These are phyloP conservation scores for Hanseniaspora clermontiae DNA, from an alignment of 805 yeast genomes.

Conservation along the genomic window DNA sequence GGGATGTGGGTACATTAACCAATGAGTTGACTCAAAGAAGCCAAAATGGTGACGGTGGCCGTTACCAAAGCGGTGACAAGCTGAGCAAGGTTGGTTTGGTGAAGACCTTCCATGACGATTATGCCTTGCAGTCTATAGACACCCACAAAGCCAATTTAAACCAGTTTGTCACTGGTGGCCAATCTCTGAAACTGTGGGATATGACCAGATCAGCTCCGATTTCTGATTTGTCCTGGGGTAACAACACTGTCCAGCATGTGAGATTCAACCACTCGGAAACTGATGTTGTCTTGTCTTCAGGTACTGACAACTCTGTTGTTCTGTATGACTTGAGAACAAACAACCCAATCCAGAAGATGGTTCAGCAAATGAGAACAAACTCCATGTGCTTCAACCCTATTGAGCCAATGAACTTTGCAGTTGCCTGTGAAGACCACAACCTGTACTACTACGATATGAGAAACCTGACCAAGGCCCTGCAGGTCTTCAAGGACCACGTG, in stretches of 20 bases:
- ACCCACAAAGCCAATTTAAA: slow-evolving; percentile 59
- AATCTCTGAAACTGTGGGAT: slow-evolving; percentile 86
- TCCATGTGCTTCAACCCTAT: slow-evolving; percentile 92
- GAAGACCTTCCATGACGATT: slow-evolving; percentile 72
- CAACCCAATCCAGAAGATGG: slow-evolving; percentile 83
- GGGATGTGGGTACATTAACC: slow-evolving; percentile 51
- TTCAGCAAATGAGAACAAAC: slow-evolving; percentile 70
- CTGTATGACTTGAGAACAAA: slow-evolving; percentile 83
- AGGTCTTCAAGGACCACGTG: slow-evolving; percentile 88
- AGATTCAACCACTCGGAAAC: slow-evolving; percentile 85
- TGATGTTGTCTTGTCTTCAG: slow-evolving; percentile 74
- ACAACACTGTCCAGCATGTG: slow-evolving; percentile 74
- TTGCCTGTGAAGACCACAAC: slow-evolving; percentile 90
- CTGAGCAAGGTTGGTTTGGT: slow-evolving; percentile 41
- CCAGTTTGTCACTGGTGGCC: slow-evolving; percentile 85
- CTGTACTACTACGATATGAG: slow-evolving; percentile 94
- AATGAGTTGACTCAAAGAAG: slow-evolving; percentile 33
- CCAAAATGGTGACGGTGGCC: slow-evolving; percentile 19
- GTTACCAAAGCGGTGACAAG: slow-evolving; percentile 25
- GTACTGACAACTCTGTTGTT: slow-evolving; percentile 81
- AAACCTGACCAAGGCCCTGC: slow-evolving; percentile 64
- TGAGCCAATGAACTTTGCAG: slow-evolving; percentile 89
- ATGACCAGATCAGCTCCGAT: slow-evolving; percentile 62
- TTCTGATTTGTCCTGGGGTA: slow-evolving; percentile 85
- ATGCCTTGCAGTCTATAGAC: slow-evolving; percentile 73